Evolutionary conservation across 345 rosid species (phyloP).

Genomic region (Murraya paniculata): DNA sequence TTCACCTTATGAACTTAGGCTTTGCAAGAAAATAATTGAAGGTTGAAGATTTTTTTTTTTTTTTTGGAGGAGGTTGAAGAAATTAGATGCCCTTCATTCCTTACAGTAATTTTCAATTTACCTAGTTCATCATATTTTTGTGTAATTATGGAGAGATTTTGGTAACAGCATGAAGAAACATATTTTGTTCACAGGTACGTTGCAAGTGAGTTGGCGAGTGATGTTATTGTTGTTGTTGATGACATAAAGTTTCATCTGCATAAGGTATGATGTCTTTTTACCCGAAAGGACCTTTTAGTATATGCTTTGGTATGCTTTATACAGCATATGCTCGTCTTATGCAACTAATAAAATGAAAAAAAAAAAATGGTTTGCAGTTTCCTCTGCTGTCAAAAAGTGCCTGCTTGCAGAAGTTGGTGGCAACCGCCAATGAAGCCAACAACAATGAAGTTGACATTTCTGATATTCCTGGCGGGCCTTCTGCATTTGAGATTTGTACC

Average conservation of each 20-base stretch:
- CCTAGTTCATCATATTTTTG: background rate
- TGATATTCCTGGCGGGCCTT: slow-evolving; percentile 74
- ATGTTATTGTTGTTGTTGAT: slow-evolving; percentile 51
- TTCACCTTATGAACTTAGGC: background rate
- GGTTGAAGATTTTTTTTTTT: background rate
- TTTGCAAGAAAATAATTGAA: background rate
- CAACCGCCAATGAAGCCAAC: slow-evolving; percentile 40
- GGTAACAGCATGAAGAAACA: background rate
- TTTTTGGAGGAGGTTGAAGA: background rate
- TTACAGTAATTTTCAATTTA: background rate
- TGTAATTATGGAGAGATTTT: background rate
- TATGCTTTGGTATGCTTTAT: background rate
- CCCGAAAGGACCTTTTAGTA: background rate
- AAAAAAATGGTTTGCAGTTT: slow-evolving; percentile 45
- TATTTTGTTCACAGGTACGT: slow-evolving; percentile 45
- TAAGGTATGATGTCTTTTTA: slow-evolving; percentile 51
- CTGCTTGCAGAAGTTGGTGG: slow-evolving; percentile 56
- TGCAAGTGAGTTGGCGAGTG: slow-evolving; percentile 74
- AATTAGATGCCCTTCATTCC: background rate
- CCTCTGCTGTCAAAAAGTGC: slow-evolving; percentile 83
- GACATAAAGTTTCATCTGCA: slow-evolving; percentile 69
- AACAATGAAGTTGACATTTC: slow-evolving; percentile 54
- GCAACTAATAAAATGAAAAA: slow-evolving; percentile 11
- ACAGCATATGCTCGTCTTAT: slow-evolving; percentile 2
- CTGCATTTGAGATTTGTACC: slow-evolving; percentile 80